Conservation (phyloP, 768 basidiomycete genomes). For the Termitomyces sp. region DNA sequence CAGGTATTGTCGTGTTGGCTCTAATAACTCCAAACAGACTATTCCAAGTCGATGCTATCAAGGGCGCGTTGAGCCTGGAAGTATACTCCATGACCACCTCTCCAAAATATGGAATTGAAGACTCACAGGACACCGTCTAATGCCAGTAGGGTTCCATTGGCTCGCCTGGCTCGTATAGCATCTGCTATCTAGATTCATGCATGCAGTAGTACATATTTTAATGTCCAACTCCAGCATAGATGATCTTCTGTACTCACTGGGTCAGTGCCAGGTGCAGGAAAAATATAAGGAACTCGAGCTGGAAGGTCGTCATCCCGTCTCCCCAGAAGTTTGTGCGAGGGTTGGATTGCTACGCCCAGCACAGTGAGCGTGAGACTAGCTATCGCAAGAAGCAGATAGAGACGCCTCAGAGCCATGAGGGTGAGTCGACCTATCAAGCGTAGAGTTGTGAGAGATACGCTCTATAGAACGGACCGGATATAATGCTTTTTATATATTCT, state of each 20-base stretch:
- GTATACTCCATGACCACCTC: neutral
- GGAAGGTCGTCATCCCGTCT: constrained; percentile 31
- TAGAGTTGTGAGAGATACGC: neutral
- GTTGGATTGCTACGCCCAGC: constrained; percentile 2
- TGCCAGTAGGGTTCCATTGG: constrained; percentile 28
- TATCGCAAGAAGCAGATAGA: constrained; percentile 5
- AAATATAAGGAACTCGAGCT: constrained; percentile 37
- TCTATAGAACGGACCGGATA: neutral
- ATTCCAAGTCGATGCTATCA: constrained; percentile 28
- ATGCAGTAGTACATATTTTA: neutral
- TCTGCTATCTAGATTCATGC: constrained; percentile 26
- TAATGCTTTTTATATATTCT: too few relatives aligned
- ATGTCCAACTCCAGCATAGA: neutral
- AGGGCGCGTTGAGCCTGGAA: constrained; percentile 22
- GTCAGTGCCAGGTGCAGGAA: constrained; percentile 29
- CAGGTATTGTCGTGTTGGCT: constrained; percentile 22
- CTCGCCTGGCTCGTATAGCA: constrained; percentile 26
- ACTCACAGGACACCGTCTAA: constrained; percentile 33
- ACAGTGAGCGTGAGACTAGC: constrained; percentile 1
- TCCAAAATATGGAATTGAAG: neutral
- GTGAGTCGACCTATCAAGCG: neutral
- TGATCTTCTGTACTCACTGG: constrained; percentile 13
- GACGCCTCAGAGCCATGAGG: neutral
- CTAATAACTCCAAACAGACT: constrained; percentile 24
- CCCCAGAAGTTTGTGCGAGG: constrained; percentile 2